Base-by-base conservation (phyloP, 768 basidiomycete species). In the Auriculariales sp. region DNA sequence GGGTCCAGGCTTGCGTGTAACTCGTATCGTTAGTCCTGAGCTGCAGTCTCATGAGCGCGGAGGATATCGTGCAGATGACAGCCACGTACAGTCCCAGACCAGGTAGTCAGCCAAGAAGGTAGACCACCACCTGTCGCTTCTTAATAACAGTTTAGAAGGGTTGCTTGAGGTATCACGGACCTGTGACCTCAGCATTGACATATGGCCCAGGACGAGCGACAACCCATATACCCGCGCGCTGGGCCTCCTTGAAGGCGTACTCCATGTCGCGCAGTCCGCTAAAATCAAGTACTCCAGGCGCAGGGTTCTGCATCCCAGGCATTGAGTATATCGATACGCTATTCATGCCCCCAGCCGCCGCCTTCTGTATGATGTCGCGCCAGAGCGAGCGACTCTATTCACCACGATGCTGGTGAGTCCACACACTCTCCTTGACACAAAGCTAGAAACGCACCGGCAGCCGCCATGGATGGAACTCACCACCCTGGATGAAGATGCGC, bases 391-490 rank as follows among this genome's bases (percentile, higher is more conserved):
- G 46, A 44, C 19, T 19, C 22, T 12, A 44, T 19, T 11, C 39
- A 25, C 39, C 39, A 44, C n/a, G n/a, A n/a, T n/a, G n/a, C n/a
- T n/a, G n/a, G n/a, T n/a, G n/a, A n/a, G n/a, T n/a, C n/a, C n/a
- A n/a, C n/a, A n/a, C n/a, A n/a, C n/a, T n/a, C n/a, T n/a, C n/a
- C n/a, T n/a, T n/a, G n/a, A n/a, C n/a, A 49, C 47, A 58, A 22
- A 65, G 66, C 47, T 70, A 63, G 2, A 73, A 74, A 49, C 71
- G 69, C 0, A 71, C 72, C 3, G 72, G 73, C 0, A 74, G 55
- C 54, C 79, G 66, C 71, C 76, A 80, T 15, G 79, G 71, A 56
- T 81, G 78, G 49, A 78, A 65, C 58, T 82, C 79, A 25, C 78
- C 80, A 9, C 74, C 74, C 32, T 77, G 70, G 36, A 79, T 68